Conservation (phyloP, 495 filamentous ascomycete genomes). For the Xylaria cubensis region DNA sequence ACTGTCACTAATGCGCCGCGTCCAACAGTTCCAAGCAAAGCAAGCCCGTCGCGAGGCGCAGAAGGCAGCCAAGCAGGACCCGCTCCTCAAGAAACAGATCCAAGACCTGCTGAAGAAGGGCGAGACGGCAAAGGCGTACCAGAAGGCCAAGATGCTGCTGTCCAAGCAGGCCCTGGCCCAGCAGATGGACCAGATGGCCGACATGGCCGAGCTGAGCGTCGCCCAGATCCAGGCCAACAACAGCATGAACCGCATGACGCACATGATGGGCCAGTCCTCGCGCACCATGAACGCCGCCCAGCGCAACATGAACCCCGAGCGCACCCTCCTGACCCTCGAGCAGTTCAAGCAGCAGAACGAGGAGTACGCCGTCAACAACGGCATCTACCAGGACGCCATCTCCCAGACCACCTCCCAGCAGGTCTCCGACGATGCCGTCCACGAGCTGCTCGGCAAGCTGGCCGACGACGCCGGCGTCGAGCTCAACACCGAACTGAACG, state of each 20-base stretch:
- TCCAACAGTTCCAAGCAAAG: slow-evolving; percentile 77
- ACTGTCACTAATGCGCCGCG: slow-evolving; percentile 14
- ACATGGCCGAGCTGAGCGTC: slow-evolving; percentile 59
- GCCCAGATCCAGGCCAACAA: slow-evolving; percentile 62
- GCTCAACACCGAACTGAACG: slow-evolving; percentile 72
- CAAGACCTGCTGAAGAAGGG: slow-evolving; percentile 74
- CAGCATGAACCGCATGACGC: slow-evolving; percentile 61
- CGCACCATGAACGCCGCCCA: slow-evolving; percentile 67
- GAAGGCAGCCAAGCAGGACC: slow-evolving; percentile 84
- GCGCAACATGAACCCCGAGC: slow-evolving; percentile 77
- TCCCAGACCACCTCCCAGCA: slow-evolving; percentile 73
- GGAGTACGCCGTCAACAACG: slow-evolving; percentile 80
- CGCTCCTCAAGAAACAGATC: slow-evolving; percentile 79
- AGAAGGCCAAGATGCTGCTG: slow-evolving; percentile 72
- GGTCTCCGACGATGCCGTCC: slow-evolving; percentile 83
- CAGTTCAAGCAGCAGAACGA: slow-evolving; percentile 85
- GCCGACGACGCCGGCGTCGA: slow-evolving; percentile 85
- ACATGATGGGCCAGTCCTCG: slow-evolving; percentile 58
- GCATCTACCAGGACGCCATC: slow-evolving; percentile 85
- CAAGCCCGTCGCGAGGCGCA: slow-evolving; percentile 80
- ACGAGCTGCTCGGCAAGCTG: slow-evolving; percentile 77
- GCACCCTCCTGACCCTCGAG: slow-evolving; percentile 69
- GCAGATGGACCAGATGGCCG: slow-evolving; percentile 61
- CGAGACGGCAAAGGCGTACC: slow-evolving; percentile 83
- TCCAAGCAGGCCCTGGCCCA: slow-evolving; percentile 60